Conservation (phyloP, 192 early-diverging fungal genomes). For the Spizellomyces sp. region DNA sequence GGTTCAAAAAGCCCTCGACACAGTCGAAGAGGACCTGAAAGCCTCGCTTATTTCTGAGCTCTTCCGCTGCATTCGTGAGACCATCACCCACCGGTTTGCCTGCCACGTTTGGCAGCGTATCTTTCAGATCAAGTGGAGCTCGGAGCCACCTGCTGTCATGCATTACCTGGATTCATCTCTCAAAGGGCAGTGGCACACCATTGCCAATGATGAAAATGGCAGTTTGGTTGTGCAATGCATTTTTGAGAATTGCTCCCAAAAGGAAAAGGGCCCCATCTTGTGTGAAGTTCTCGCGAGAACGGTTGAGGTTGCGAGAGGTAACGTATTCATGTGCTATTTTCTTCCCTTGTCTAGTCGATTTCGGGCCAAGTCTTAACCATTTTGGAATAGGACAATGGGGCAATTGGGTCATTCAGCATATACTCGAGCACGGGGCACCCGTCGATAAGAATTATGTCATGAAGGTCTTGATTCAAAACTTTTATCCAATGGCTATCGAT, state of each 20-base stretch:
- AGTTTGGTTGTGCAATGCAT: slow-evolving; percentile 77
- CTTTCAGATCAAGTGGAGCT: slow-evolving; percentile 69
- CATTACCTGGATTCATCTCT: slow-evolving; percentile 60
- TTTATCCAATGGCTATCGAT: slow-evolving; percentile 62
- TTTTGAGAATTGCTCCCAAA: slow-evolving; percentile 70
- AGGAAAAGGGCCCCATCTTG: slow-evolving; percentile 67
- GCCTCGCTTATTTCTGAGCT: slow-evolving; percentile 62
- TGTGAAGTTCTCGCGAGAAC: slow-evolving; percentile 64
- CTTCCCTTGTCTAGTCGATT: not conserved
- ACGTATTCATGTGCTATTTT: slow-evolving; percentile 23
- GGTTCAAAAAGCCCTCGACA: slow-evolving; percentile 74
- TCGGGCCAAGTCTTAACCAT: not conserved
- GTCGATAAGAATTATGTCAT: slow-evolving; percentile 58
- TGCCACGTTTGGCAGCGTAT: slow-evolving; percentile 84
- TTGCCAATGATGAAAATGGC: slow-evolving; percentile 78
- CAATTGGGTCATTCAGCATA: slow-evolving; percentile 82
- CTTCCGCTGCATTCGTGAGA: slow-evolving; percentile 64
- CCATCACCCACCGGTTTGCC: slow-evolving; percentile 73
- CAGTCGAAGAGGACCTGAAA: slow-evolving; percentile 63
- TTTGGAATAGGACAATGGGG: slow-evolving; percentile 65
- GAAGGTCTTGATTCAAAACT: slow-evolving; percentile 44
- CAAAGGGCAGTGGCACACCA: slow-evolving; percentile 61
- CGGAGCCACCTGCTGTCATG: slow-evolving; percentile 55
- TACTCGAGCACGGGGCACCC: slow-evolving; percentile 64
- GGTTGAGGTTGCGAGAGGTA: slow-evolving; percentile 58